Evolutionary conservation across 2,329 filamentous ascomycete genomes (phyloP).

Genomic region (Parafenestella ontariensis): DNA sequence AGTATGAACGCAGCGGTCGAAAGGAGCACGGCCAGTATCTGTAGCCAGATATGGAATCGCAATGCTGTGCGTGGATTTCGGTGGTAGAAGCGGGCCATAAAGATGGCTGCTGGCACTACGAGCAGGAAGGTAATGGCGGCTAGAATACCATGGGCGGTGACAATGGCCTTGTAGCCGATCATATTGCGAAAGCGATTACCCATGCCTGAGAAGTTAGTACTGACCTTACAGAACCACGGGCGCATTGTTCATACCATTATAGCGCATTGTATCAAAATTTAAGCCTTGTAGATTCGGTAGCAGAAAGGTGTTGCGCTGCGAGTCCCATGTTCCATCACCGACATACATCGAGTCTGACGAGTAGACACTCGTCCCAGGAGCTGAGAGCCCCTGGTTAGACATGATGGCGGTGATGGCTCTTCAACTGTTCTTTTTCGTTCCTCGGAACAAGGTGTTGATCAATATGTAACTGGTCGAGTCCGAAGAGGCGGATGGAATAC

Average conservation of each 20-base stretch:
- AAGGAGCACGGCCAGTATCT: conserved; percentile 72
- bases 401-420: conserved; percentile 20
- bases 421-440: neutral
- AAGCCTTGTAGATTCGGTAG: conserved; percentile 78
- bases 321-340: conserved; percentile 85
- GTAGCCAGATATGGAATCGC: conserved; percentile 75
- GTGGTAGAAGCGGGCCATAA: conserved; percentile 75
- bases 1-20: conserved; percentile 75
- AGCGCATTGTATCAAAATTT: conserved; percentile 82
- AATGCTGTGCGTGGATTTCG: conserved; percentile 67
- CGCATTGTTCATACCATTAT: conserved; percentile 69
- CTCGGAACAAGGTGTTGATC: conserved; percentile 12
- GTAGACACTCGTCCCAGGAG: conserved; percentile 76
- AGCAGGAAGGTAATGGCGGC: conserved; percentile 77
- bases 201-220: conserved; percentile 67
- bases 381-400: conserved; percentile 60
- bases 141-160: conserved; percentile 75
- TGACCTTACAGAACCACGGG: neutral
- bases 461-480: conserved; percentile 13
- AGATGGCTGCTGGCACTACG: conserved; percentile 75
- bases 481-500: conserved; percentile 3
- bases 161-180: conserved; percentile 72
- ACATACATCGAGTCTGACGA: conserved; percentile 76
- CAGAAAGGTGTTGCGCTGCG: conserved; percentile 76
- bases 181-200: conserved; percentile 77